A percentile compares a stretch with the other conserved stretches of the same genome.
Evolutionary conservation across 1,284 basidiomycete species (phyloP).

Genomic region (Puccinia coronata): DNA sequence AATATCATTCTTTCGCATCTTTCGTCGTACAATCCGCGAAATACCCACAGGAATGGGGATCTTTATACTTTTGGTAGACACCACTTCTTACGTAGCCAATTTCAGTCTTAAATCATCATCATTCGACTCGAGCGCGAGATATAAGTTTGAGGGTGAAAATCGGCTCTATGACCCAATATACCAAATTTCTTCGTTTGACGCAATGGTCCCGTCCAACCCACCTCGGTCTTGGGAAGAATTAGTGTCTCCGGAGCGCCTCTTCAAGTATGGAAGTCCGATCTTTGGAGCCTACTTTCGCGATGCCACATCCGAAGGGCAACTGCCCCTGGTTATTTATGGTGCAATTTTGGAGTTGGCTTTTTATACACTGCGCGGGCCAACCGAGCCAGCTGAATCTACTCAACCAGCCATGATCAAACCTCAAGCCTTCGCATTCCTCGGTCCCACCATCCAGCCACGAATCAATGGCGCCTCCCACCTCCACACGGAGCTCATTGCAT

Average conservation of each 20-base stretch:
- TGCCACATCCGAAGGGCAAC: not conserved
- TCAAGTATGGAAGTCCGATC: slow-evolving; percentile 16
- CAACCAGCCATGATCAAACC: not conserved
- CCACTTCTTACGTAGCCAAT: not conserved
- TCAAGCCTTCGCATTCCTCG: slow-evolving; percentile 2
- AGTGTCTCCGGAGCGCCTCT: slow-evolving; percentile 7
- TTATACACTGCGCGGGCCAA: not conserved
- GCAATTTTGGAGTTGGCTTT: not conserved
- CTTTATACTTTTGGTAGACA: slow-evolving; percentile 4
- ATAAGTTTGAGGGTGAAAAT: not conserved
- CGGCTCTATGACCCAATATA: not conserved
- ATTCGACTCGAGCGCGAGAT: slow-evolving; percentile 1
- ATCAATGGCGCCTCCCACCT: not conserved
- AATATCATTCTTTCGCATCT: not conserved
- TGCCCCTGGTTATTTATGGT: not conserved
- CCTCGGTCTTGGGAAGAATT: not conserved
- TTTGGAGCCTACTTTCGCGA: not conserved
- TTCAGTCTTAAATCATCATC: too few species aligned
- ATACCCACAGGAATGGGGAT: not conserved
- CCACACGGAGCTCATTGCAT: not conserved
- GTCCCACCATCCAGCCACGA: slow-evolving; percentile 4
- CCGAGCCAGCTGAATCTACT: not conserved
- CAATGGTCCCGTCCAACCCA: slow-evolving; percentile 9
- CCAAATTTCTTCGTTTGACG: slow-evolving; percentile 17
- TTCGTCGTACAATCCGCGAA: not conserved